Evolutionary conservation across 305 asterid genomes (phyloP), one percentile per base, ranked within the genome.

Genomic region (Nicotiana rustica): DNA sequence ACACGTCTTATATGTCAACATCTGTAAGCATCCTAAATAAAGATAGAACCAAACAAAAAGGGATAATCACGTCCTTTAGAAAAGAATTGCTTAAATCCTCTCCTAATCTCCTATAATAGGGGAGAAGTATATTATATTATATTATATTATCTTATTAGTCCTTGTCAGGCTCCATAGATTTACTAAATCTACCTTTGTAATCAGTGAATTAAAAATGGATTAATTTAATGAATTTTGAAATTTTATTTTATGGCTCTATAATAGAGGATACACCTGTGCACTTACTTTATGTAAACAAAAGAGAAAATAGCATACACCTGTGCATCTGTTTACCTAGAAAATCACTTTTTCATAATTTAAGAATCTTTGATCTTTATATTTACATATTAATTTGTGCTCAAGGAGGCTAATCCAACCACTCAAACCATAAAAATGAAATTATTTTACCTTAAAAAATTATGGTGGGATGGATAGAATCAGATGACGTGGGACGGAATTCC

Each of bases 61-160:
- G 59, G 78, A 71, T 41, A 71, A 44, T 52, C 59, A 7, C 6
- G 1, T 19, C 18, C 36, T 21, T 47, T 17, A 8, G 4, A 12
- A 44, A 71, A 71, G 10, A 82, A 41, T 61, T 64, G 29, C 12
- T 55, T 13, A 67, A 52, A 55, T 15, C 31, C 56, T 49, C 38
- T 71, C 18, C 31, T 57, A 41, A 78, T 82, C 85, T 82, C 85
- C 84, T 55, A 80, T 83, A 19, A 25, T 64, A 82, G 12, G 10
- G 85, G 87, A 41, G 47, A 84, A 67, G 52, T 47, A 67, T 49
- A 85, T 47, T 25, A 25, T 25, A 25, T 25, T 25, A 25, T 80
- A 29, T 81, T 81, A 81, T 71, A n/a, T n/a, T n/a, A n/a, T n/a
- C 60, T 71, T 44, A 68, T 68, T 57, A 56, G 57, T 81, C 77